Base-by-base conservation (phyloP, 768 basidiomycete species). In the Panaeolus cyanescens region DNA sequence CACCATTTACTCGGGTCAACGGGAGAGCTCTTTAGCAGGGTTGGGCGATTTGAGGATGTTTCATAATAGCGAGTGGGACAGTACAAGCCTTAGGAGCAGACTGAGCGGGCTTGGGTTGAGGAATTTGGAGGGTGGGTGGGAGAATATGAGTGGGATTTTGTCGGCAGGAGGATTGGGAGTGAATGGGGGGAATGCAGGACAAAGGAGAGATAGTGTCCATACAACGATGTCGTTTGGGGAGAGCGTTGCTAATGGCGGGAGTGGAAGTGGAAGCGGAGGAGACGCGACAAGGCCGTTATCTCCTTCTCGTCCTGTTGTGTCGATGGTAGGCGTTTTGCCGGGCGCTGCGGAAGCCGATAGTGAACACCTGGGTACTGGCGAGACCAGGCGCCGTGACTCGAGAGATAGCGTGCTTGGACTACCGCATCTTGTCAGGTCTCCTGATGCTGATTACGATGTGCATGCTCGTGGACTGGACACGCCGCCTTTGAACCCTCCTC, bases 311-410 rank as follows among this genome's bases (percentile, higher is more conserved):
- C 62, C 64, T 32, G 61, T 71, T 2, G 59, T 59, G 1, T 62
- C 68, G 6, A 69, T 71, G 70, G 70, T 70, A 5, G 70, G 70
- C 19, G 70, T 71, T 5, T 45, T 71, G 5, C 70, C 67, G 33
- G 56, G 20, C 5, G 58, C 59, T 20, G 57, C 32, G 2, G 57
- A 59, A 20, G 12, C 55, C 34, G 25, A 62, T 9, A 39, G 30
- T 25, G 57, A 40, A 4, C 15, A 54, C 32, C n/a, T n/a, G n/a
- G n/a, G n/a, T n/a, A n/a, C 4, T 25, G 34, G 15, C 30, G 32
- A 34, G 56, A 37, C 6, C 10, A 8, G 22, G 30, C 25, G 17
- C 10, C 12, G 25, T 25, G 25, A 28, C 3, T 4, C 25, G 22
- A 4, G 45, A 13, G 45, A 28, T 25, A 40, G 39, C 10, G 17